A percentile compares a stretch with the other conserved stretches of the same genome.
Evolutionary conservation across 2,329 filamentous ascomycete species (phyloP).

Genomic region (Talaromyces sp.): DNA sequence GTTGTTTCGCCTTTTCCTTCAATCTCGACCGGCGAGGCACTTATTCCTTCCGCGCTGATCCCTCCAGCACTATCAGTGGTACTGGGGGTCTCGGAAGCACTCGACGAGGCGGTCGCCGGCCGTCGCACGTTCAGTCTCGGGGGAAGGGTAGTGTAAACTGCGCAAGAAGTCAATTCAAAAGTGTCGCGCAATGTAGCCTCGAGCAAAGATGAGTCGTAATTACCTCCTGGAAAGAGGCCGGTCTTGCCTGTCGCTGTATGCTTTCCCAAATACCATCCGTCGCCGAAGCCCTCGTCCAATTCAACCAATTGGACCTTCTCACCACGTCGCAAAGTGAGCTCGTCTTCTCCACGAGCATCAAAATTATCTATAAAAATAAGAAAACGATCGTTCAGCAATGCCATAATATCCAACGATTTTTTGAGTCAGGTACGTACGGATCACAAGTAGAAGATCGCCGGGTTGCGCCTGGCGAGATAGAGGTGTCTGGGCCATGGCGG

Average conservation of each 20-base stretch:
- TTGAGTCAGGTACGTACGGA: slow-evolving; percentile 39
- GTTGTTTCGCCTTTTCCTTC: slow-evolving; percentile 35
- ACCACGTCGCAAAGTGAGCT: slow-evolving; percentile 80
- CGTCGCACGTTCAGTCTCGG: slow-evolving; percentile 27
- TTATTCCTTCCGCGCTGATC: not conserved
- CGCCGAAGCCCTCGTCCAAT: slow-evolving; percentile 64
- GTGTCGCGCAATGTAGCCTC: not conserved
- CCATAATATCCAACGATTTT: not conserved
- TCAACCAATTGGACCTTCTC: slow-evolving; percentile 63
- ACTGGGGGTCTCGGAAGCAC: slow-evolving; percentile 17
- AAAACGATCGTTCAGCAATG: not conserved
- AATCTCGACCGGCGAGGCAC: slow-evolving; percentile 7
- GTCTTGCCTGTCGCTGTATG: slow-evolving; percentile 41
- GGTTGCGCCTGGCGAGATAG: slow-evolving; percentile 38
- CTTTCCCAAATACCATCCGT: slow-evolving; percentile 63
- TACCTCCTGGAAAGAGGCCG: slow-evolving; percentile 50
- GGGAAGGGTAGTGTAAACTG: slow-evolving; percentile 28
- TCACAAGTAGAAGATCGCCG: slow-evolving; percentile 44
- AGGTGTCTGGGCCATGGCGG: slow-evolving; percentile 32
- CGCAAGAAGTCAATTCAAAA: slow-evolving; percentile 11
- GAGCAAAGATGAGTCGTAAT: not conserved
- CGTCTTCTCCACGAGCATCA: slow-evolving; percentile 83
- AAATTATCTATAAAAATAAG: slow-evolving; percentile 71
- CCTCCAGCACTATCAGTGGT: slow-evolving; percentile 4
- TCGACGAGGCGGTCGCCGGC: slow-evolving; percentile 20